phyloP scores from a whole-genome alignment of 768 basidiomycete species.

The Psilocybe tampanensis region DNA sequence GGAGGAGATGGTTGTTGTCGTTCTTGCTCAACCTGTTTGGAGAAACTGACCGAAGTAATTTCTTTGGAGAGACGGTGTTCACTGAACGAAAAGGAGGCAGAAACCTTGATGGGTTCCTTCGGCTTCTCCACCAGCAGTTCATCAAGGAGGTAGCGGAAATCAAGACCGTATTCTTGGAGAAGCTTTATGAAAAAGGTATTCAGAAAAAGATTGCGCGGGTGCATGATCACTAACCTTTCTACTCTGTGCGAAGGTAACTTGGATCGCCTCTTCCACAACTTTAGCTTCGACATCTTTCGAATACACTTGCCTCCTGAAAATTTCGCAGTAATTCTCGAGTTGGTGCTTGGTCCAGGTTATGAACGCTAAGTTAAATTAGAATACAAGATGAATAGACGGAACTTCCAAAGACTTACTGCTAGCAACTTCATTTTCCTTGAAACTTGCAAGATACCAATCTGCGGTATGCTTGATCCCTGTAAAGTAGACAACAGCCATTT shows the following conservation, averaged over 20 bases:
- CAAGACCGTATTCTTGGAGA: slow-evolving; percentile 90
- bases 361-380: slow-evolving; percentile 60
- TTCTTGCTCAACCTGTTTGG: slow-evolving; percentile 19
- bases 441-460: slow-evolving; percentile 97
- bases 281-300: slow-evolving; percentile 72
- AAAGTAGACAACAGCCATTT: slow-evolving; percentile 87
- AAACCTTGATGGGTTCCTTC: slow-evolving; percentile 32
- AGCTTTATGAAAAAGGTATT: slow-evolving; percentile 45
- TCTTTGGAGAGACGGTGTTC: slow-evolving; percentile 35
- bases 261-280: slow-evolving; percentile 76
- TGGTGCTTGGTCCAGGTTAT: slow-evolving; percentile 93
- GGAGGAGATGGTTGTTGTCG: slow-evolving; percentile 5
- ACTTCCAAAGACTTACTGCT: slow-evolving; percentile 64
- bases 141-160: slow-evolving; percentile 92
- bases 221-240: slow-evolving; percentile 60
- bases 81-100: slow-evolving; percentile 32
- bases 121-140: slow-evolving; percentile 60
- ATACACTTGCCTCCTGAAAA: slow-evolving; percentile 92
- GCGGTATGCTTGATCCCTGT: slow-evolving; percentile 96
- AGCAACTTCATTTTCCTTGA: slow-evolving; percentile 93
- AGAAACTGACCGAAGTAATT: slow-evolving; percentile 13
- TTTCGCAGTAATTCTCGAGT: slow-evolving; percentile 79
- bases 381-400: neutral
- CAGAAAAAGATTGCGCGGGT: neutral
- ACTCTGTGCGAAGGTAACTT: slow-evolving; percentile 79